Base-by-base conservation (phyloP, 208 protist genomes). In the Wallacemonas collosoma region DNA sequence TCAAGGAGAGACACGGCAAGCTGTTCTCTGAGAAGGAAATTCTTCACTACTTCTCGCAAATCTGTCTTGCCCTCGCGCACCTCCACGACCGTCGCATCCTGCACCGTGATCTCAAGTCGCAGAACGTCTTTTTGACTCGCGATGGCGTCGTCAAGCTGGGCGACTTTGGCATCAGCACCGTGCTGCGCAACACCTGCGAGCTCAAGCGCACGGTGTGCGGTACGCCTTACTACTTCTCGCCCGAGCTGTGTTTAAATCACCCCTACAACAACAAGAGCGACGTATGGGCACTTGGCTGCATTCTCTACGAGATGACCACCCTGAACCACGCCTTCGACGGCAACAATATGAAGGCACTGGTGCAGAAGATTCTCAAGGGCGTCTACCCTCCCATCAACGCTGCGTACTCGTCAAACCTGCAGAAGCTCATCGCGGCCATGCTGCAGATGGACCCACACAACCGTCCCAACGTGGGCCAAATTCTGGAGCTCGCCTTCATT, bases 171-270 rank as follows among this genome's bases (percentile, higher is more conserved):
- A 97, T 98, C 39, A 92, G 90, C 75, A 97, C 92, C 2, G 85
- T 98, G 41, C 76, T 98, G 47, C 89, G 87, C 26, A 96, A 96
- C 78, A 98, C 94, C 5, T 94, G 90, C 71, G 88, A 92, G 63
- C 68, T 98, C 53, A 93, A 93, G 68, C 85, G 89, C 38, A 98
- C 97, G 1, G 86, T 98, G 36, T 96, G 97, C 75, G 97, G 97
- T 11, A 98, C 96, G 17, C 96, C 96, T 11, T 98, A 98, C 79
- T 99, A 99, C 79, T 95, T 99, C 78, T 97, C 89, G 2, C 97
- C 96, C 6, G 95, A 99, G 80, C 81, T 99, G 62, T 98, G 94
- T 76, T 75, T 97, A 17, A 97, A 95, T 79, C 86, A 94, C 64
- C 94, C 94, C 38, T 98, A 98, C 93, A 97, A 98, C 79, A 93